These are phyloP conservation scores for Fusarium transvaalense DNA, from an alignment of 2,329 filamentous ascomycete genomes.

Conservation along the genomic window DNA sequence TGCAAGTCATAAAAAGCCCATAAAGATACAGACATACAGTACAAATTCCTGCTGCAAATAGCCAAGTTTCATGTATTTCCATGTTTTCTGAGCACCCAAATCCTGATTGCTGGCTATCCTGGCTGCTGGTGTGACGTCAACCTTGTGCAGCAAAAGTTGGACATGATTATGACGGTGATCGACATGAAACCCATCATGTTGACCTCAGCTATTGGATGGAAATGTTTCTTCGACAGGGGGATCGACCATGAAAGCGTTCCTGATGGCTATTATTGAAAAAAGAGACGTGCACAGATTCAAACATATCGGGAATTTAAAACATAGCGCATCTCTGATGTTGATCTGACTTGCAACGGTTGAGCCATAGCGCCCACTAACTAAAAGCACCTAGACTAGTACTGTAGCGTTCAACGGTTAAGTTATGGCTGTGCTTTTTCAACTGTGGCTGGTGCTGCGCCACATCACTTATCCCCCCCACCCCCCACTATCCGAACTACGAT, in stretches of 20 bases:
- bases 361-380: conserved; percentile 18
- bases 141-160: conserved; percentile 38
- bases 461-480: conserved; percentile 7
- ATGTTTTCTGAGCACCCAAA: conserved; percentile 43
- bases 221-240: conserved; percentile 1
- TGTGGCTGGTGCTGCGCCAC: conserved; percentile 24
- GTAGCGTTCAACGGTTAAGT: background rate
- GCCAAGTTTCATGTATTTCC: conserved; percentile 36
- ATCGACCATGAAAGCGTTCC: conserved; percentile 15
- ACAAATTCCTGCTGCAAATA: conserved; percentile 8
- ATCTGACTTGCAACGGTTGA: conserved; percentile 10
- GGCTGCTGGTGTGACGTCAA: conserved; percentile 47
- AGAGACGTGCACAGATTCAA: conserved; percentile 4
- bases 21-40: conserved; percentile 9
- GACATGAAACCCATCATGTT: conserved; percentile 32
- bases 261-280: conserved; percentile 2
- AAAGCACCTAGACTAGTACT: background rate
- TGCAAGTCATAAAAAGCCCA: conserved; percentile 29
- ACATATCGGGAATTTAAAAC: conserved; percentile 12
- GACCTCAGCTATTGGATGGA: conserved; percentile 25
- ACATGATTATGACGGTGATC: conserved; percentile 45
- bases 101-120: conserved; percentile 47
- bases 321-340: conserved; percentile 8
- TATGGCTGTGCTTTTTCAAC: background rate
- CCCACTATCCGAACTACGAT: conserved; percentile 40